Evolutionary conservation across 1,284 basidiomycete species (phyloP).

Genomic region (Inonotus hispidus): DNA sequence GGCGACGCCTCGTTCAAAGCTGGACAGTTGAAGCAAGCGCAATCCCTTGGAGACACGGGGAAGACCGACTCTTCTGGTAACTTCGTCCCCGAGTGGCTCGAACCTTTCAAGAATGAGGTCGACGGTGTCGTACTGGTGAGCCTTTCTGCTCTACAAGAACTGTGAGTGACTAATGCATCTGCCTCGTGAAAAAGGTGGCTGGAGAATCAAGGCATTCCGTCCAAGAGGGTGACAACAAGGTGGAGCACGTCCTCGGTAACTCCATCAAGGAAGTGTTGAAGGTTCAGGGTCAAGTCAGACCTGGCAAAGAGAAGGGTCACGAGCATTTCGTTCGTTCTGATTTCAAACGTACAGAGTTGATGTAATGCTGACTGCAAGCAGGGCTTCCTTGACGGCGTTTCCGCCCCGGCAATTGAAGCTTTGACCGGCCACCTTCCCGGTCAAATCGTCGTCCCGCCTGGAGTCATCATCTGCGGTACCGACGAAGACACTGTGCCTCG

Average conservation of each 20-base stretch:
- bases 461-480: conserved; percentile 35
- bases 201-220: conserved; percentile 27
- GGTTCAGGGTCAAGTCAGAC: conserved; percentile 30
- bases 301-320: conserved; percentile 31
- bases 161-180: not conserved
- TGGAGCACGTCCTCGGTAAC: conserved; percentile 25
- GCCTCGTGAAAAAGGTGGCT: conserved; percentile 22
- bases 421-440: conserved; percentile 36
- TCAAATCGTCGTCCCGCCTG: conserved; percentile 34
- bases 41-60: conserved; percentile 25
- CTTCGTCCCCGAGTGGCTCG: conserved; percentile 29
- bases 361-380: conserved; percentile 2
- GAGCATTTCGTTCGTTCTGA: conserved; percentile 27
- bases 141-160: not conserved
- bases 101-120: conserved; percentile 31
- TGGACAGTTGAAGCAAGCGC: conserved; percentile 30
- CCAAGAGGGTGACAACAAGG: conserved; percentile 22
- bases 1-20: conserved; percentile 28
- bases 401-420: conserved; percentile 38
- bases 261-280: conserved; percentile 30
- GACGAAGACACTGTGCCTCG: conserved; percentile 31
- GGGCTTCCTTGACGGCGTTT: conserved; percentile 43
- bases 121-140: conserved; percentile 33
- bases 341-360: not conserved
- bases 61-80: conserved; percentile 4